Evolutionary conservation across 2,329 filamentous ascomycete species (phyloP).

Genomic region (Microascus cirrosus): DNA sequence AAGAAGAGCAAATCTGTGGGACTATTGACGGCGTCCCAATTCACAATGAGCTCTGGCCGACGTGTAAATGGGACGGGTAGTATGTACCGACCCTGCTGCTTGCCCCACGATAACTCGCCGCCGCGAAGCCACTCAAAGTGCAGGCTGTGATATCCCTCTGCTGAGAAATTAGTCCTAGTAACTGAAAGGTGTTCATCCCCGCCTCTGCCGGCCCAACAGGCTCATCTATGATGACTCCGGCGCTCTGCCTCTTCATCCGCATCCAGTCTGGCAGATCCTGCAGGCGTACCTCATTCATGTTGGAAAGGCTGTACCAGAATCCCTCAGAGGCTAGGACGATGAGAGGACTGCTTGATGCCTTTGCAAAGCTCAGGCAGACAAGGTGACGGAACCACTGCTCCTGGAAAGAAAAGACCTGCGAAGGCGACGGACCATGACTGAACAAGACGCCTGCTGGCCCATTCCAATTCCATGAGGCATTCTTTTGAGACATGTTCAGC

Average conservation of each 20-base stretch:
- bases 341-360: constrained; percentile 51
- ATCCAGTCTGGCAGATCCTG: constrained; percentile 58
- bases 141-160: constrained; percentile 37
- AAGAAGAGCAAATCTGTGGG: constrained; percentile 33
- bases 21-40: constrained; percentile 8
- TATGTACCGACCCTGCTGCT: constrained; percentile 50
- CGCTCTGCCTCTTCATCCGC: constrained; percentile 40
- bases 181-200: constrained; percentile 29
- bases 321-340: constrained; percentile 40
- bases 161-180: constrained; percentile 39
- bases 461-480: background rate
- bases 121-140: constrained; percentile 58
- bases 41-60: constrained; percentile 15
- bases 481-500: background rate
- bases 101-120: constrained; percentile 53
- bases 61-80: constrained; percentile 48
- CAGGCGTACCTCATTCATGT: constrained; percentile 42
- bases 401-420: background rate
- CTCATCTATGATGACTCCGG: constrained; percentile 28
- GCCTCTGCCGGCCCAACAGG: background rate
- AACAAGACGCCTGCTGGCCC: background rate
- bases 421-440: background rate
- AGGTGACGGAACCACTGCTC: constrained; percentile 38
- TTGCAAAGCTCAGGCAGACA: constrained; percentile 50
- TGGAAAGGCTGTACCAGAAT: constrained; percentile 50